Base-by-base conservation (phyloP, 192 early-diverging fungal species). In the Oehlia diaphana region DNA sequence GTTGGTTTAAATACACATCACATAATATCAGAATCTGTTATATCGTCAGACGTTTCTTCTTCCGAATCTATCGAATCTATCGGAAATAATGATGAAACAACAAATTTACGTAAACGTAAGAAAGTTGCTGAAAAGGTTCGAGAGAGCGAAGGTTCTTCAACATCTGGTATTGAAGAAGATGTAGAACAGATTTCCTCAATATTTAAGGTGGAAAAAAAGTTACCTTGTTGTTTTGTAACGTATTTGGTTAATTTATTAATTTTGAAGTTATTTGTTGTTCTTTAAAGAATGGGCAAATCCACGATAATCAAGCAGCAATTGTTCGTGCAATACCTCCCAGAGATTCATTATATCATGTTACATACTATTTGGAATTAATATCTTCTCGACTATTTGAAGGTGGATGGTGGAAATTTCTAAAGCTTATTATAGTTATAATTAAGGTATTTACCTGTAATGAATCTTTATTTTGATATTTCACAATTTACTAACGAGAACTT, bases 381-480 rank as follows among this genome's bases (percentile, higher is more conserved):
- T 80, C 31, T 72, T 39, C 77, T 7, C 31, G 26, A 1, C 19
- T 42, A 49, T 76, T 49, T 70, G 68, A 70, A 10, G 28, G 33
- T 16, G 33, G 31, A 21, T 74, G 31, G 53, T 74, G 42, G 80
- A 72, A 19, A 42, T 35, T 53, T 72, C 23, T 35, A 8, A 73
- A 73, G 77, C 73, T 76, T 75, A 23, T 42, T 35, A n/a, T 75
- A 50, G 35, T 50, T 31, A 1, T 80, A n/a, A 44, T 33, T 6
- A 74, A 73, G 75, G 44, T 44, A 78, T 63, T 26, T 21, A 4
- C 4, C 6, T 42, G 39, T 42, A 58, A 6, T 7, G 53, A 65
- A 62, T 44, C 9, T 6, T 39, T 12, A 42, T 6, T 67, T 26
- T 62, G 4, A 12, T 37, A 37, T 37, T 37, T 3, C 9, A 5